Conservation (phyloP, 2,329 filamentous ascomycete genomes). For the Cladosporium sp. region DNA sequence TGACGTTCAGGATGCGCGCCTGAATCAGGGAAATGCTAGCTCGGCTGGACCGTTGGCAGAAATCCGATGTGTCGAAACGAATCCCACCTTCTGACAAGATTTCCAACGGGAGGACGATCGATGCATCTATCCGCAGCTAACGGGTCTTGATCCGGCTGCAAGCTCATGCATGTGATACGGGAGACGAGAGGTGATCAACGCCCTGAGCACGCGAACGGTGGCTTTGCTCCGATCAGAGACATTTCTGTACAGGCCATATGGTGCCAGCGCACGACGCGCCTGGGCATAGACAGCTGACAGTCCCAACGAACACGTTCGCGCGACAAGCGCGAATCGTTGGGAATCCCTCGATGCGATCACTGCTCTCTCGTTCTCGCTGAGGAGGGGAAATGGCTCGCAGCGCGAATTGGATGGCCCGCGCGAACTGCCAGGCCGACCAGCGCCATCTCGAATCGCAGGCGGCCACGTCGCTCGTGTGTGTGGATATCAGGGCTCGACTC, state of each 20-base stretch:
- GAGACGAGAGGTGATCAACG: slow-evolving; percentile 2
- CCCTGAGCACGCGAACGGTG: slow-evolving; percentile 8
- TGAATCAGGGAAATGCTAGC: slow-evolving; percentile 7
- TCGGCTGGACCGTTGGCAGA: slow-evolving; percentile 5
- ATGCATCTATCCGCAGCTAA: slow-evolving; percentile 12
- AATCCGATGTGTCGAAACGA: slow-evolving; percentile 11
- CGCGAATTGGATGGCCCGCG: background rate
- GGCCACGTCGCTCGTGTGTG: slow-evolving; percentile 24
- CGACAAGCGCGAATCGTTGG: slow-evolving; percentile 1
- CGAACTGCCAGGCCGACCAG: slow-evolving; percentile 10
- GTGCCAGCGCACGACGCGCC: slow-evolving; percentile 7
- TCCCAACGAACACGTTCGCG: slow-evolving; percentile 9
- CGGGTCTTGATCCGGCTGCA: slow-evolving; percentile 14
- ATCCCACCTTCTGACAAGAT: slow-evolving; percentile 9
- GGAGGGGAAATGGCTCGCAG: background rate
- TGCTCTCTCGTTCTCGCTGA: background rate
- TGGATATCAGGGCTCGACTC: slow-evolving; percentile 17
- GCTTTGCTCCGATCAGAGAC: slow-evolving; percentile 12
- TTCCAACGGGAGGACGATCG: slow-evolving; percentile 7
- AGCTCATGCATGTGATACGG: slow-evolving; percentile 14
- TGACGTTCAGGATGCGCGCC: background rate
- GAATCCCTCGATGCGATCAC: slow-evolving; percentile 1
- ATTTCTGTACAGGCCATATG: slow-evolving; percentile 6
- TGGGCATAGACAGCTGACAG: slow-evolving; percentile 5
- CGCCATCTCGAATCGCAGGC: slow-evolving; percentile 25